Evolutionary conservation across 2,329 filamentous ascomycete genomes (phyloP).

Genomic region (Alternaria conjuncta): DNA sequence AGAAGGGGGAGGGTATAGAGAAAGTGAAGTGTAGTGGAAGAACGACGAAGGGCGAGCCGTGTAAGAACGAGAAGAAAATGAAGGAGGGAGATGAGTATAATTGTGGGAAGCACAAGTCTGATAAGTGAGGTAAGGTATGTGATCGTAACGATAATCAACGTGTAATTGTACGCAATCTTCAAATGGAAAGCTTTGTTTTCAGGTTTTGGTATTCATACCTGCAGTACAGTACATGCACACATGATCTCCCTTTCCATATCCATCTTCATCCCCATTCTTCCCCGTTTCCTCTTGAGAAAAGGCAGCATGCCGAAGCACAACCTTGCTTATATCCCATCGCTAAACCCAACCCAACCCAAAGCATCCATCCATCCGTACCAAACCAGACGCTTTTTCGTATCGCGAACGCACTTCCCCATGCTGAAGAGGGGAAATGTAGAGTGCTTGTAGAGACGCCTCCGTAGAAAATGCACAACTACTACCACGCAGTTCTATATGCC

Average conservation of each 20-base stretch:
- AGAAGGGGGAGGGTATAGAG: not conserved
- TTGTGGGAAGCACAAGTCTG: not conserved
- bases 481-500: constrained; percentile 10
- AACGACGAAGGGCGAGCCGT: not conserved
- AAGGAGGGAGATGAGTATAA: not conserved
- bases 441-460: constrained; percentile 6
- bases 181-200: not conserved
- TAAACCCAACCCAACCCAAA: constrained; percentile 1
- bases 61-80: not conserved
- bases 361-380: constrained; percentile 9
- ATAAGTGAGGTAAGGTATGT: not conserved
- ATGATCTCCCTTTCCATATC: not conserved
- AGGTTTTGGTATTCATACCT: not conserved
- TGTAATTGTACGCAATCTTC: not conserved
- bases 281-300: not conserved
- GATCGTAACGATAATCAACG: not conserved
- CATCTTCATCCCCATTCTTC: not conserved
- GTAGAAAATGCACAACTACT: constrained; percentile 8
- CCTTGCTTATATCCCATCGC: not conserved
- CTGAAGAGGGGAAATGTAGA: constrained; percentile 10
- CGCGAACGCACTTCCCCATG: constrained; percentile 10
- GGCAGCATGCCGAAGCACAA: not conserved
- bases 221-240: not conserved
- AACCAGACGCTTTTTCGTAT: constrained; percentile 23
- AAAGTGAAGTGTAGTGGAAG: not conserved